Conservation (phyloP, 2,329 filamentous ascomycete species). For the Aspergillus ochraceoroseus region DNA sequence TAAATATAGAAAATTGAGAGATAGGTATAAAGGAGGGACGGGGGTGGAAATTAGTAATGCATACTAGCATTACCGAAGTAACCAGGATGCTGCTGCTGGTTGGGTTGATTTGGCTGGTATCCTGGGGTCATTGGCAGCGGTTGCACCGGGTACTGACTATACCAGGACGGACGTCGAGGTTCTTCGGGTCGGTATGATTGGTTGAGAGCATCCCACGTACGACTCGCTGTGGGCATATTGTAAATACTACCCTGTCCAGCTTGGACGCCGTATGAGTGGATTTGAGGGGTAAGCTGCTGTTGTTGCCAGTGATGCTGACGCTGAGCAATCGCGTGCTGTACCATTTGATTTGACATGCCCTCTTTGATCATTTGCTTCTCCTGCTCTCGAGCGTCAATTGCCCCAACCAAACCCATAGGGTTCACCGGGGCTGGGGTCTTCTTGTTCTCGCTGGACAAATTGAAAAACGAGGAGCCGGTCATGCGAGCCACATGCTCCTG, state of each 20-base stretch:
- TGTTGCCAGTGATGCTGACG: slow-evolving; percentile 54
- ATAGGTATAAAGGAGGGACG: slow-evolving; percentile 5
- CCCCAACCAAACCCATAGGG: slow-evolving; percentile 65
- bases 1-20: background rate
- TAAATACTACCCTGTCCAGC: slow-evolving; percentile 27
- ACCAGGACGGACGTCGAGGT: slow-evolving; percentile 34
- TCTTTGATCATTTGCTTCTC: slow-evolving; percentile 69
- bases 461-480: slow-evolving; percentile 71
- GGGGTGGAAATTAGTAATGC: slow-evolving; percentile 18
- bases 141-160: slow-evolving; percentile 28
- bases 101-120: slow-evolving; percentile 29
- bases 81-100: slow-evolving; percentile 27
- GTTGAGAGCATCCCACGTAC: slow-evolving; percentile 37
- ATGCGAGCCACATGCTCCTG: slow-evolving; percentile 82
- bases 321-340: slow-evolving; percentile 68
- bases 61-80: slow-evolving; percentile 25
- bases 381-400: slow-evolving; percentile 72
- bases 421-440: slow-evolving; percentile 47
- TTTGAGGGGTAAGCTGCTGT: slow-evolving; percentile 37
- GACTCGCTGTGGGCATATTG: slow-evolving; percentile 35
- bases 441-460: slow-evolving; percentile 54
- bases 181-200: slow-evolving; percentile 31
- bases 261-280: slow-evolving; percentile 15
- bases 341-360: slow-evolving; percentile 63
- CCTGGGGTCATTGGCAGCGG: slow-evolving; percentile 22